Evolutionary conservation across 2,329 filamentous ascomycete genomes (phyloP).

Genomic region (Fusarium sulawesiense): DNA sequence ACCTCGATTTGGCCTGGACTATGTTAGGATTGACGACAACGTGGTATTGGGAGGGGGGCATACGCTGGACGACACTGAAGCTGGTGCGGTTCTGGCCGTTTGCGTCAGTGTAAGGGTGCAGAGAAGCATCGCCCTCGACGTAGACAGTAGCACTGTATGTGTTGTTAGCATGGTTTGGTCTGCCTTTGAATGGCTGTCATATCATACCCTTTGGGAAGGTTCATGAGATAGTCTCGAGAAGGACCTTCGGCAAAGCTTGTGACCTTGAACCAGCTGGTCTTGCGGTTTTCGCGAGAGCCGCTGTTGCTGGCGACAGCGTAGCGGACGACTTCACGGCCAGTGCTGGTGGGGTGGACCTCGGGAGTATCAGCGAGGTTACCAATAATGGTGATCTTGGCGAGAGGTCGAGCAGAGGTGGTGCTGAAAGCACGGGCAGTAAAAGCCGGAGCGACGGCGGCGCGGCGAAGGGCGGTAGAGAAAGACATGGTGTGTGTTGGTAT

Average conservation of each 20-base stretch:
- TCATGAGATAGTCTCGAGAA: constrained; percentile 76
- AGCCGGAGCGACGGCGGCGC: constrained; percentile 61
- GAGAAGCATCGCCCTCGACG: constrained; percentile 83
- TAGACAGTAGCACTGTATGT: constrained; percentile 76
- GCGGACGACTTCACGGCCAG: constrained; percentile 78
- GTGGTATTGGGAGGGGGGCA: constrained; percentile 51
- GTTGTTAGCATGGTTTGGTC: constrained; percentile 19
- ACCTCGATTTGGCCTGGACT: constrained; percentile 59
- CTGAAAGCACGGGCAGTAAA: constrained; percentile 77
- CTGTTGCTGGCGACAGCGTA: constrained; percentile 79
- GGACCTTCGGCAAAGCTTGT: constrained; percentile 78
- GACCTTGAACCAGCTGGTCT: constrained; percentile 88
- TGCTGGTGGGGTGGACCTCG: constrained; percentile 77
- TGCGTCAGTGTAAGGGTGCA: constrained; percentile 73
- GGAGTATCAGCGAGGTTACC: constrained; percentile 85
- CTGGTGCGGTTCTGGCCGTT: constrained; percentile 74
- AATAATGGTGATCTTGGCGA: constrained; percentile 87
- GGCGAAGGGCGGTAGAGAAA: constrained; percentile 66
- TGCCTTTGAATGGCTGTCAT: background rate
- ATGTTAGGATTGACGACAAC: constrained; percentile 25
- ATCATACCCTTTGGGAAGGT: constrained; percentile 86
- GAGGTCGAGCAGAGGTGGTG: constrained; percentile 70
- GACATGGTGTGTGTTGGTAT: constrained; percentile 51
- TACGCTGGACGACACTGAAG: constrained; percentile 85
- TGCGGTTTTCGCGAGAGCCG: constrained; percentile 75